phyloP scores from a whole-genome alignment of 2,329 filamentous ascomycete species.

The Fusarium tricinctum region DNA sequence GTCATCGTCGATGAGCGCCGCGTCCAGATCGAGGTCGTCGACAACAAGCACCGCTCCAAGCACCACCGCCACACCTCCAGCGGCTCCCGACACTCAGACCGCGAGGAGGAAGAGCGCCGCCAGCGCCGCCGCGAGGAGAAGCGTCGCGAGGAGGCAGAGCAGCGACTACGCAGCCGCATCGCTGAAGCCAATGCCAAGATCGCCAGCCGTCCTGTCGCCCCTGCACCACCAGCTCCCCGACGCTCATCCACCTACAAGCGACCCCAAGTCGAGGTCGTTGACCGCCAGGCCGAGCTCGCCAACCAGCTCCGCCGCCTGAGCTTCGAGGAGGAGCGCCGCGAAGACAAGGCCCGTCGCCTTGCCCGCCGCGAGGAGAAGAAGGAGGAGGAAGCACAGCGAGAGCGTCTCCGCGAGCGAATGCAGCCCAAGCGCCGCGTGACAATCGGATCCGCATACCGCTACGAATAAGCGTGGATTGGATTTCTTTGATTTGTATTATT shows the following conservation, averaged over 20 bases:
- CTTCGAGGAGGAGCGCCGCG: constrained; percentile 52
- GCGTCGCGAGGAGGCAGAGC: constrained; percentile 46
- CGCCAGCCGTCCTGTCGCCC: constrained; percentile 54
- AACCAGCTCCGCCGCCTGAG: constrained; percentile 53
- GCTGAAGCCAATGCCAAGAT: constrained; percentile 60
- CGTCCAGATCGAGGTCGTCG: constrained; percentile 57
- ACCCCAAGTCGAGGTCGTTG: constrained; percentile 39
- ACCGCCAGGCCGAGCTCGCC: constrained; percentile 53
- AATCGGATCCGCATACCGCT: constrained; percentile 57
- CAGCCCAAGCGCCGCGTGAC: constrained; percentile 56
- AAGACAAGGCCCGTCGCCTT: constrained; percentile 50
- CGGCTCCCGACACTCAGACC: background rate
- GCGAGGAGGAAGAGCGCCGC: constrained; percentile 49
- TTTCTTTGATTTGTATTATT: constrained; percentile 12
- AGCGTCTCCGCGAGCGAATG: constrained; percentile 59
- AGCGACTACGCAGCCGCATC: constrained; percentile 55
- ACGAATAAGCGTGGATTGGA: constrained; percentile 52
- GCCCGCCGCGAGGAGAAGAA: constrained; percentile 50
- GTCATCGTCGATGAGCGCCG: constrained; percentile 58
- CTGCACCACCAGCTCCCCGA: constrained; percentile 45
- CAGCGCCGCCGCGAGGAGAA: constrained; percentile 49
- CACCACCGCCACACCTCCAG: constrained; percentile 51
- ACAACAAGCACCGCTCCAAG: constrained; percentile 51
- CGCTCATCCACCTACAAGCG: constrained; percentile 46
- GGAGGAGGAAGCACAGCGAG: constrained; percentile 57